Evolutionary conservation across 108 stramenopile species (phyloP).

Genomic region (Ochromonas danica): DNA sequence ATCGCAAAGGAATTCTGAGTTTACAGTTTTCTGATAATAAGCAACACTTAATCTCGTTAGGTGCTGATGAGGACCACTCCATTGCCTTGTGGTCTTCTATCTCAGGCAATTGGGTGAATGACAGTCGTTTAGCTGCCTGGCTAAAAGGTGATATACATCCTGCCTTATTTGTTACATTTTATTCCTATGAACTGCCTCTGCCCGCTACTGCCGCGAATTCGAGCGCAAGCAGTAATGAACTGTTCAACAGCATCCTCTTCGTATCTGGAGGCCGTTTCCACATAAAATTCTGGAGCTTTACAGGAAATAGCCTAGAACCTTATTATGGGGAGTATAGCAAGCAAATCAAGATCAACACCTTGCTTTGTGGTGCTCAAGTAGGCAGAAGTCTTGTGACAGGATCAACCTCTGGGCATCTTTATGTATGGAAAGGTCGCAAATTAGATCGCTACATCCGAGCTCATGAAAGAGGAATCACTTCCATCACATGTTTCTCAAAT

Average conservation of each 20-base stretch:
- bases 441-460: constrained; percentile 30
- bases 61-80: constrained; percentile 46
- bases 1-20: constrained; percentile 40
- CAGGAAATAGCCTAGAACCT: constrained; percentile 19
- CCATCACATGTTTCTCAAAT: constrained; percentile 38
- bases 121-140: not conserved
- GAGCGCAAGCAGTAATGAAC: constrained; percentile 39
- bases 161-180: constrained; percentile 41
- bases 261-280: constrained; percentile 45
- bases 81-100: constrained; percentile 47
- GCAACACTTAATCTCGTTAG: constrained; percentile 34
- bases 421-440: constrained; percentile 45
- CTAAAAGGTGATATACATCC: not conserved
- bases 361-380: constrained; percentile 45
- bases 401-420: constrained; percentile 44
- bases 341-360: constrained; percentile 44
- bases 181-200: no score
- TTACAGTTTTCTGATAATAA: constrained; percentile 39
- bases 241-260: no score
- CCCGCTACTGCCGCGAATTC: constrained; percentile 41
- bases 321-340: constrained; percentile 42
- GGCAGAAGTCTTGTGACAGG: constrained; percentile 46
- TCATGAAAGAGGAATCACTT: constrained; percentile 46
- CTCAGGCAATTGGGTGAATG: constrained; percentile 45
- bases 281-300: constrained; percentile 46